These are phyloP conservation scores for Saturnispora hagleri DNA, from an alignment of 805 yeast species.

Conservation along the genomic window DNA sequence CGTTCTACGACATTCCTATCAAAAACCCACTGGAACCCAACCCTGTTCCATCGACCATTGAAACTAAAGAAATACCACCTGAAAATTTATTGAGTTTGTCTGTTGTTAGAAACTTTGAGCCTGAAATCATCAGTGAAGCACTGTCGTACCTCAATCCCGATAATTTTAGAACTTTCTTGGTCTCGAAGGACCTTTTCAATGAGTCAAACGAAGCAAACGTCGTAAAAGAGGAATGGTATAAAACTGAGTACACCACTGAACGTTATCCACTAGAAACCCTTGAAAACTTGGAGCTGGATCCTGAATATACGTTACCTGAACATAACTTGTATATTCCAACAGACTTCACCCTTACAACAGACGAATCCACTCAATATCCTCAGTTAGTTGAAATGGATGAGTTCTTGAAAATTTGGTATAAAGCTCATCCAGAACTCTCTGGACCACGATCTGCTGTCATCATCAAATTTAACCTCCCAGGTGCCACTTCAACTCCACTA, in stretches of 20 bases:
- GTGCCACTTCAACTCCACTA: constrained; percentile 48
- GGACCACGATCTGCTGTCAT: constrained; percentile 78
- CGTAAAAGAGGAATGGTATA: constrained; percentile 76
- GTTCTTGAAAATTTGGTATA: constrained; percentile 67
- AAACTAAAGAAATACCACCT: constrained; percentile 43
- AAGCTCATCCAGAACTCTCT: constrained; percentile 80
- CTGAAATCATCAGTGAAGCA: constrained; percentile 41
- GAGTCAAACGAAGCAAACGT: constrained; percentile 33
- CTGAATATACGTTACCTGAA: constrained; percentile 39
- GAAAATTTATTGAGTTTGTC: constrained; percentile 52
- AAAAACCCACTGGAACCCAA: constrained; percentile 11
- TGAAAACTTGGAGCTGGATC: constrained; percentile 32
- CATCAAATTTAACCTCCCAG: constrained; percentile 56
- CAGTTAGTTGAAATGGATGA: constrained; percentile 44
- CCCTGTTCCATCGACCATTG: neutral
- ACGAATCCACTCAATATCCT: constrained; percentile 43
- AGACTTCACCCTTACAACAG: constrained; percentile 51
- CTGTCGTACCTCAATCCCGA: constrained; percentile 41
- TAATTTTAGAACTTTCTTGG: constrained; percentile 52
- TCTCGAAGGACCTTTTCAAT: constrained; percentile 39
- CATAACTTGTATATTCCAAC: constrained; percentile 79
- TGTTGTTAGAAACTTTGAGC: constrained; percentile 46
- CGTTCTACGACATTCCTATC: constrained; percentile 18
- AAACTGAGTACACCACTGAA: constrained; percentile 60
- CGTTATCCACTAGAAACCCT: constrained; percentile 29